phyloP scores from a whole-genome alignment of 2,329 filamentous ascomycete species.

The Plectosphaerella sp. region DNA sequence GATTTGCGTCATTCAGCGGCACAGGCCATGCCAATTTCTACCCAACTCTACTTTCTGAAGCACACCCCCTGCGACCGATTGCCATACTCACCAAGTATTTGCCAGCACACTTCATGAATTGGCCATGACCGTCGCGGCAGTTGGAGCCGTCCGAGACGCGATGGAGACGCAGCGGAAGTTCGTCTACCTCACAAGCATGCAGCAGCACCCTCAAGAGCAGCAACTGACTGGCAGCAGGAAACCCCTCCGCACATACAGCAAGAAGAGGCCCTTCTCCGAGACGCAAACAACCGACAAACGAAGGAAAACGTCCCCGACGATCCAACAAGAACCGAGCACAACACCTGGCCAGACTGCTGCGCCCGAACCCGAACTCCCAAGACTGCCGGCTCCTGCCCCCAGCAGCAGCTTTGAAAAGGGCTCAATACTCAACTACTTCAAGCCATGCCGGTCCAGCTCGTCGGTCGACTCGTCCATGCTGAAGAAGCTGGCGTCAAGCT shows the following conservation, averaged over 20 bases:
- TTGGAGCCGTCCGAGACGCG: background rate
- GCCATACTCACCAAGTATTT: no score
- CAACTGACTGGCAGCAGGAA: background rate
- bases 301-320: constrained; percentile 17
- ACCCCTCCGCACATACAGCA: constrained; percentile 1
- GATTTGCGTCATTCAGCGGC: no score
- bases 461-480: background rate
- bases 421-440: constrained; percentile 37
- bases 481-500: constrained; percentile 20
- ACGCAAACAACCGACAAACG: constrained; percentile 3
- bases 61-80: no score
- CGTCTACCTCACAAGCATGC: no score
- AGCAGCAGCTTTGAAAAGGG: constrained; percentile 18
- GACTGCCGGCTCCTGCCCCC: background rate
- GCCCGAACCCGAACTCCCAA: constrained; percentile 3
- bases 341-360: no score
- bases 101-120: no score
- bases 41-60: no score
- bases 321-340: no score
- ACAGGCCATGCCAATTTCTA: no score
- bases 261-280: constrained; percentile 1
- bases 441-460: constrained; percentile 17
- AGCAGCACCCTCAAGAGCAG: no score
- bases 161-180: background rate
- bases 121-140: no score